Conservation (phyloP, 345 rosid species). For the Alliaria petiolata region DNA sequence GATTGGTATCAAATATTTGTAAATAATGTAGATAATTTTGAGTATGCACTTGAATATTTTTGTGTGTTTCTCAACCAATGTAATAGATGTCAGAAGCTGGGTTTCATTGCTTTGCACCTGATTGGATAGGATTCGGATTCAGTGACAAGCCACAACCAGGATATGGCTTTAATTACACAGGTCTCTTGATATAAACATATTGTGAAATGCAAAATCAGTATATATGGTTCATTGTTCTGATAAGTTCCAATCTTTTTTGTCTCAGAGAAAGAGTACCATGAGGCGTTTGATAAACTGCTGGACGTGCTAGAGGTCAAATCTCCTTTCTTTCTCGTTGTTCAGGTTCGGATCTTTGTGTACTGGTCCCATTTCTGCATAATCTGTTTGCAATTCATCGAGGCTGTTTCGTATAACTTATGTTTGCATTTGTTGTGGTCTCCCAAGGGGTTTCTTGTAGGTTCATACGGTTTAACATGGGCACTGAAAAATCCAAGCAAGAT, state of each 20-base stretch:
- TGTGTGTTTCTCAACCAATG: slow-evolving; percentile 9
- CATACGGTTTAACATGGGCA: slow-evolving; percentile 97
- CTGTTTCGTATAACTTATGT: slow-evolving; percentile 11
- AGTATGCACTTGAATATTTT: slow-evolving; percentile 3
- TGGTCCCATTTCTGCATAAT: neutral
- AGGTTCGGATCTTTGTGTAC: slow-evolving; percentile 47
- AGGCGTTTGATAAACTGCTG: slow-evolving; percentile 63
- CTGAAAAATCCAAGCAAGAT: slow-evolving; percentile 68
- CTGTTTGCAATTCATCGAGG: neutral
- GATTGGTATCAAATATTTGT: no score
- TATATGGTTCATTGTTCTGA: slow-evolving; percentile 3
- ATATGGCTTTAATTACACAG: slow-evolving; percentile 89
- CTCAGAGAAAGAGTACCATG: slow-evolving; percentile 87
- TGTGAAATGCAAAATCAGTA: neutral
- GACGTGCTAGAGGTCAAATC: slow-evolving; percentile 49
- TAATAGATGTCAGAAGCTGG: slow-evolving; percentile 75
- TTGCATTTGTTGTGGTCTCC: slow-evolving; percentile 16
- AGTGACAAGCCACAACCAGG: slow-evolving; percentile 94
- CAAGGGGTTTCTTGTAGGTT: slow-evolving; percentile 98
- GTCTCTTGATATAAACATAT: no score
- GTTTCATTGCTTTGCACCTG: slow-evolving; percentile 91
- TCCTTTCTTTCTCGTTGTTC: slow-evolving; percentile 88
- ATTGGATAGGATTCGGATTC: slow-evolving; percentile 98
- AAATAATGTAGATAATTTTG: neutral
- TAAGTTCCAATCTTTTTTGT: neutral